These are phyloP conservation scores for Chaetomidium leptoderma DNA, from an alignment of 495 filamentous ascomycete species.

Conservation along the genomic window DNA sequence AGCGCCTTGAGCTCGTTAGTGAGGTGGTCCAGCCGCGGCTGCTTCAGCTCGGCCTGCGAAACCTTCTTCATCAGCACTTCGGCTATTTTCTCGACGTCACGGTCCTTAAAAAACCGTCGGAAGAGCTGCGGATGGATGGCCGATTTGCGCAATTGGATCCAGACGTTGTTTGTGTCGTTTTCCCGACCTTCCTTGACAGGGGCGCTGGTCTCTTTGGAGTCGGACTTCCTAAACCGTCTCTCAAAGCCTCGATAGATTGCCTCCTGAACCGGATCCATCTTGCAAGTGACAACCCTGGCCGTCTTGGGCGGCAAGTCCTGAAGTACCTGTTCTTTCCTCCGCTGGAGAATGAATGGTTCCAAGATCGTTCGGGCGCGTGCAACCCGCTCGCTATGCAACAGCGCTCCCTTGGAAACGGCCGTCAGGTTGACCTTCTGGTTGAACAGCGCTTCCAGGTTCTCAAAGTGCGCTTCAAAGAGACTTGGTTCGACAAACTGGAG, in stretches of 20 bases:
- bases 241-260: constrained; percentile 61
- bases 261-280: constrained; percentile 64
- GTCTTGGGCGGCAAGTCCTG: constrained; percentile 81
- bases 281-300: constrained; percentile 69
- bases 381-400: constrained; percentile 82
- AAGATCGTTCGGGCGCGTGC: constrained; percentile 84
- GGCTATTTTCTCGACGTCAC: constrained; percentile 70
- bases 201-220: constrained; percentile 41
- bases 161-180: constrained; percentile 60
- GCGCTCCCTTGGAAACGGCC: constrained; percentile 65
- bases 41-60: constrained; percentile 39
- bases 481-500: constrained; percentile 86
- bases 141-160: constrained; percentile 89
- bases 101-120: constrained; percentile 70
- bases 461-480: constrained; percentile 68
- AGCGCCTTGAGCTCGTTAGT: constrained; percentile 66
- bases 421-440: constrained; percentile 82
- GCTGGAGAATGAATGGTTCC: constrained; percentile 86
- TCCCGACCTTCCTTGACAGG: constrained; percentile 34
- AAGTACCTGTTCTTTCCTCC: constrained; percentile 93
- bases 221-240: constrained; percentile 39
- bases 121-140: constrained; percentile 90
- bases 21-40: constrained; percentile 59
- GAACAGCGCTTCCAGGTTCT: constrained; percentile 77
- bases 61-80: constrained; percentile 62